A percentile compares a stretch with the other conserved stretches of the same genome.
Conservation (phyloP, 2,329 filamentous ascomycete species). For the Verticillium dahliae region DNA sequence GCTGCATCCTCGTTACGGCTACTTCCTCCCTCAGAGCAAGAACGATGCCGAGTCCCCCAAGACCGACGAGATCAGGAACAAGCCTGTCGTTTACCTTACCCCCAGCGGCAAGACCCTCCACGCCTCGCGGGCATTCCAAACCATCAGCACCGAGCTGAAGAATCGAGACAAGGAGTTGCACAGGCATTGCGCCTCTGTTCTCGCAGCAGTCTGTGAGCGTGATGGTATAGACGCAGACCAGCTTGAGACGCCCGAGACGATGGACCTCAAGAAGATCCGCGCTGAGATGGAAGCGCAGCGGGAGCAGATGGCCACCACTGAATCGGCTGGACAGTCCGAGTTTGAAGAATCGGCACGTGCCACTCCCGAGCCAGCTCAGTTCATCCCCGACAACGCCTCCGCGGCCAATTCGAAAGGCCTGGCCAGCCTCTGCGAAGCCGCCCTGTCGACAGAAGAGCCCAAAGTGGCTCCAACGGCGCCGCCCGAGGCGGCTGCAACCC, state of each 20-base stretch:
- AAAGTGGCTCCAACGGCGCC: not conserved
- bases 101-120: conserved; percentile 40
- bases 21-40: conserved; percentile 40
- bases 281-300: not conserved
- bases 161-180: conserved; percentile 5
- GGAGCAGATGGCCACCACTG: not conserved
- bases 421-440: not conserved
- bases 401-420: not conserved
- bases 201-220: conserved; percentile 31
- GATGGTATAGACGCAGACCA: conserved; percentile 24
- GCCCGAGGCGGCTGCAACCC: not conserved
- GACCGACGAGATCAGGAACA: conserved; percentile 34
- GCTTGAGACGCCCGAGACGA: conserved; percentile 23
- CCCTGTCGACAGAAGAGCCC: not conserved
- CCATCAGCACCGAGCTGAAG: not conserved
- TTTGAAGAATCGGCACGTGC: not conserved
- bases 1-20: conserved; percentile 47
- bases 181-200: conserved; percentile 18
- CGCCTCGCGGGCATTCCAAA: conserved; percentile 32
- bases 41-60: conserved; percentile 35
- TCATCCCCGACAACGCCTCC: conserved; percentile 6
- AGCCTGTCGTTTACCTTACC: conserved; percentile 42
- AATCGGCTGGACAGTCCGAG: not conserved
- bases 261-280: conserved; percentile 21
- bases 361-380: not conserved